Evolutionary conservation across 1,284 basidiomycete genomes (phyloP), one percentile per base, ranked within the genome.

Genomic region (Xerocomus minutiporus): DNA sequence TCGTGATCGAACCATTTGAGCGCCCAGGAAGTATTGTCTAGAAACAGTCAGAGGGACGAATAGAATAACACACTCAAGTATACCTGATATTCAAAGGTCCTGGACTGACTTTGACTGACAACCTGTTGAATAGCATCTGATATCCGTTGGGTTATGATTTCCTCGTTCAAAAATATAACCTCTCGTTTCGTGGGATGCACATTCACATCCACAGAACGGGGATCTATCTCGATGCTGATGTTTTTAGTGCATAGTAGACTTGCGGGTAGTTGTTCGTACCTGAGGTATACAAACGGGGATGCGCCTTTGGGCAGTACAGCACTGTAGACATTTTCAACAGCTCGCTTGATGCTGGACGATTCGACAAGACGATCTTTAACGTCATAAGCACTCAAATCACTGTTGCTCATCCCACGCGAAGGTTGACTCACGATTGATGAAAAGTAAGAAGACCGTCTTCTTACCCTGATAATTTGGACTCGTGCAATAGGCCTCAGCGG

Each of bases 111-210:
- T 73, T 91, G 71, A 61, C 78, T 79, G 0, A 84, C 77, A n/a
- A 95, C 73, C 23, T 78, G 72, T 56, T 91, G 85, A 1, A 97
- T 74, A 0, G 76, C 78, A 57, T 88, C 82, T n/a, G 89, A 84
- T 46, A 99, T 83, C 7, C 75, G 75, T 59, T 93, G 86, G 4
- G 89, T 87, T 60, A 98, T 92, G 12, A 78, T 79, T 50, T 98
- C 97, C 68, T 99, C 93, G 59, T 97, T 84, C 51, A 98, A 73
- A 63, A 99, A 99, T 60, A 95, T 92, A 0, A 97, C 93, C 69
- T 98, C 95, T 36, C 90, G 88, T 70, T 99, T 99, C 1, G 97
- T 99, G 0, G 97, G 97, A 68, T 98, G 96, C 0, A 99, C 95
- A 62, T 99, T 99, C 53, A 98, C 95, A 64, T 99, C 97, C 9